These are phyloP conservation scores for Saccharomycopsis lassenensis DNA, from an alignment of 805 yeast genomes.

Conservation along the genomic window DNA sequence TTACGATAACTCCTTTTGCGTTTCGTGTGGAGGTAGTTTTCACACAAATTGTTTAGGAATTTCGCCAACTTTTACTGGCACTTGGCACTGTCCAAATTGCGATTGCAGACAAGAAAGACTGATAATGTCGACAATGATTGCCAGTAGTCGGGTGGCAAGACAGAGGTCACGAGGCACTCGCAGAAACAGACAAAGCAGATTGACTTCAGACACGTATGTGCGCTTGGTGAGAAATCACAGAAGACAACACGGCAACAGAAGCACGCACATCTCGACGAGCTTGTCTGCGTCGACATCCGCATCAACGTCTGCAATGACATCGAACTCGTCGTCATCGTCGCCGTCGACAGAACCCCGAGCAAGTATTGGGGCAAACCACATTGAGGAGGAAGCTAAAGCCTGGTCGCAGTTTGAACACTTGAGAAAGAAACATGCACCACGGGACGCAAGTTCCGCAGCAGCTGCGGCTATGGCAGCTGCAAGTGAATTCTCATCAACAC, in stretches of 20 bases:
- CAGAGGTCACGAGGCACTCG: constrained; percentile 4
- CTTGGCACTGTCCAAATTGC: constrained; percentile 45
- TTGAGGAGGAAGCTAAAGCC: constrained; percentile 18
- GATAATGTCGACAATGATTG: neutral
- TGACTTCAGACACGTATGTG: constrained; percentile 9
- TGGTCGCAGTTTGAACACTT: constrained; percentile 14
- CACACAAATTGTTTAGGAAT: constrained; percentile 33
- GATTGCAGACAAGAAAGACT: constrained; percentile 30
- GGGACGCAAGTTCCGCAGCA: too few species aligned
- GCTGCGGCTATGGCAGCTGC: neutral
- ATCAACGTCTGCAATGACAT: neutral
- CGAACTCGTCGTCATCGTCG: neutral
- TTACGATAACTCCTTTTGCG: too few species aligned
- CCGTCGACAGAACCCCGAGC: constrained; percentile 15
- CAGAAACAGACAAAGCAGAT: constrained; percentile 3
- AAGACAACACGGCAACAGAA: neutral
- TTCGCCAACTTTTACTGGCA: constrained; percentile 15
- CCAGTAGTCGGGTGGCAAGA: constrained; percentile 1
- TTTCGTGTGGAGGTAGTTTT: too few species aligned
- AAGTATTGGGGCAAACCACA: too few species aligned
- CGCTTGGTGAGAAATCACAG: constrained; percentile 4
- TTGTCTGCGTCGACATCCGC: neutral
- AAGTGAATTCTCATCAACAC: too few species aligned
- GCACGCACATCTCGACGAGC: neutral
- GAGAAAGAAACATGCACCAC: too few species aligned